phyloP scores from a whole-genome alignment of 2,329 filamentous ascomycete species.

The Phaeosphaeria sp. region DNA sequence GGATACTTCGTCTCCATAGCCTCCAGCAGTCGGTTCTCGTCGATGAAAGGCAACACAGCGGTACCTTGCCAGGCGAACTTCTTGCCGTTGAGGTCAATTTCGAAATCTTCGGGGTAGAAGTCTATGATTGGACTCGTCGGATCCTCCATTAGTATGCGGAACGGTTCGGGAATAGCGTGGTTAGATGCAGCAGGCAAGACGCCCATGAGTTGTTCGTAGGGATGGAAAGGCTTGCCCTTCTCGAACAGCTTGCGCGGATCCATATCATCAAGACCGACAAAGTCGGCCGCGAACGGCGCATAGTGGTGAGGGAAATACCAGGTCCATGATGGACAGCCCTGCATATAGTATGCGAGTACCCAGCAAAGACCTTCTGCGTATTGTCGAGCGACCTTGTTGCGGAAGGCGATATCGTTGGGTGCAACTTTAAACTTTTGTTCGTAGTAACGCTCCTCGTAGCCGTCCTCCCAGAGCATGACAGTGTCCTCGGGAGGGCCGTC shows the following conservation, averaged over 20 bases:
- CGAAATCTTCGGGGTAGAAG: slow-evolving; percentile 95
- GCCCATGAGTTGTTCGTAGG: slow-evolving; percentile 98
- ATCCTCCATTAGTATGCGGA: slow-evolving; percentile 89
- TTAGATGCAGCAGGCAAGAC: slow-evolving; percentile 93
- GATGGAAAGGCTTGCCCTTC: slow-evolving; percentile 83
- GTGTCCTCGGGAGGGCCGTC: slow-evolving; percentile 77
- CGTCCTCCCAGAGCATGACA: slow-evolving; percentile 91
- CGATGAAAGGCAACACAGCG: slow-evolving; percentile 92
- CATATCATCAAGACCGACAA: slow-evolving; percentile 81
- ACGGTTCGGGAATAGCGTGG: slow-evolving; percentile 85
- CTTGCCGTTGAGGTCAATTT: slow-evolving; percentile 93
- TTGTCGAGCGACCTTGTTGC: slow-evolving; percentile 84
- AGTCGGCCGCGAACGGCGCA: slow-evolving; percentile 95
- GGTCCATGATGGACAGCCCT: slow-evolving; percentile 97
- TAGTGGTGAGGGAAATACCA: slow-evolving; percentile 99
- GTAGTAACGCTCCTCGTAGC: slow-evolving; percentile 95
- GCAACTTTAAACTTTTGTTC: slow-evolving; percentile 93
- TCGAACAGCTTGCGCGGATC: slow-evolving; percentile 73
- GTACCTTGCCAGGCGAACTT: slow-evolving; percentile 99
- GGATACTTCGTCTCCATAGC: slow-evolving; percentile 87
- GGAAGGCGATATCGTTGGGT: slow-evolving; percentile 81
- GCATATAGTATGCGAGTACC: slow-evolving; percentile 97
- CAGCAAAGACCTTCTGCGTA: slow-evolving; percentile 95
- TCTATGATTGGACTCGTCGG: slow-evolving; percentile 91
- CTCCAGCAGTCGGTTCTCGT: slow-evolving; percentile 81